These are phyloP conservation scores for Metschnikowia colocasiae DNA, from an alignment of 805 yeast species.

Conservation along the genomic window DNA sequence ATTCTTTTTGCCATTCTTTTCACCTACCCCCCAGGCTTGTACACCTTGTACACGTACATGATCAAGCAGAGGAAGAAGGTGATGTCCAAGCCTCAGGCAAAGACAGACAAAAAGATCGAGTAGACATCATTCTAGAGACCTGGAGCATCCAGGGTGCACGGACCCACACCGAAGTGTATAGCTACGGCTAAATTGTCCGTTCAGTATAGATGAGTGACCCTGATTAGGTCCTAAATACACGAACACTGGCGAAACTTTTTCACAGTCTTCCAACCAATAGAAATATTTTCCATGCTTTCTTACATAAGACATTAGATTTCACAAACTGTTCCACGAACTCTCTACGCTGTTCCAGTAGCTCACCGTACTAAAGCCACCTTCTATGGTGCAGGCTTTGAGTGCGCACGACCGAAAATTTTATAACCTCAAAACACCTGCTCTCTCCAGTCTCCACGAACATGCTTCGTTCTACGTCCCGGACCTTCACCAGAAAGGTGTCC, in stretches of 20 bases:
- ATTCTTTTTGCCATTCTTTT: conserved; percentile 54
- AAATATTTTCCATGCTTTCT: too few species aligned
- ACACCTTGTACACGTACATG: conserved; percentile 83
- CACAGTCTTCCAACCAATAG: too few species aligned
- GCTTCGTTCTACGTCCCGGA: conserved; percentile 10
- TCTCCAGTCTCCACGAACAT: not conserved
- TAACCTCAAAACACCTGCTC: not conserved
- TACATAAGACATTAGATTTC: too few species aligned
- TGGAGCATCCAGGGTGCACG: not conserved
- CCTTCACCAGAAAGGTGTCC: conserved; percentile 15
- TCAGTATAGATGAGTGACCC: not conserved
- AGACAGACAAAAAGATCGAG: conserved; percentile 14
- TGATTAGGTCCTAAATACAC: not conserved
- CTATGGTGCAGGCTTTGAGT: not conserved
- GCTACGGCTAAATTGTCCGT: not conserved
- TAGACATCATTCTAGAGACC: conserved; percentile 1
- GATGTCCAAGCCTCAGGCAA: conserved; percentile 35
- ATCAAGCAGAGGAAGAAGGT: conserved; percentile 81
- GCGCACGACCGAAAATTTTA: conserved; percentile 4
- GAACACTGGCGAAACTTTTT: not conserved
- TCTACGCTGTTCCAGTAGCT: too few species aligned
- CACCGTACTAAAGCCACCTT: too few species aligned
- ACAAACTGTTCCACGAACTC: not conserved
- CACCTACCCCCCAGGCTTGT: conserved; percentile 83
- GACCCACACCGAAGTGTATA: not conserved